Evolutionary conservation across 1,139 yeast species (phyloP), one percentile per base, ranked within the genome.

Genomic region (Chernovozyma aurita): DNA sequence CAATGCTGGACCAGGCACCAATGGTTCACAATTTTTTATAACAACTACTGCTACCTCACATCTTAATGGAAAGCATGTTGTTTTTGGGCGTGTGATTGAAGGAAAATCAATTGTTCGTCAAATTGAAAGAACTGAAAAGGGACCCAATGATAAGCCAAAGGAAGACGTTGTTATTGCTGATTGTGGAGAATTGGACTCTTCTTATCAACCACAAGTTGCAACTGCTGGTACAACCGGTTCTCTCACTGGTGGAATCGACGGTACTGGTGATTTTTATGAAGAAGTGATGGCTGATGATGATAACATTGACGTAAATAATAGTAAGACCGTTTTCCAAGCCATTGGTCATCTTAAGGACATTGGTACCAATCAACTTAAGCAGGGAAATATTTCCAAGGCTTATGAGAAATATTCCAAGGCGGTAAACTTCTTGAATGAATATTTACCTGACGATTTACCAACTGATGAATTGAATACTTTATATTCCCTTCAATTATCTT

Each of bases 1-100:
- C 43, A 90, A 88, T 58, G 86, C 95, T 4, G 97, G 97, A 11
- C 90, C 95, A 38, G 80, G 84, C 58, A 90, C 97, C 43, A 92
- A 92, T 57, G 97, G 97, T 1, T 87, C 96, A 0, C 97, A 92
- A 59, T 90, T 88, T 54, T 92, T 92, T 59, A 81, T 92, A 51
- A 85, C 95, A 28, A 82, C 92, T n/a, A 86, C 76, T 4, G 77
- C 85, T 34, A 81, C 92, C 17, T 86, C 92, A 7, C 92, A 85
- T 57, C 72, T 90, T 49, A 92, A 92, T 57, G 95, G 94, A 32
- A 90, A 92, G 62, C 98, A 94, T 60, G 97, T 90, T 38, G 97
- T 92, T 7, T 94, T 92, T 58, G 99, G 99, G 43, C 78, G 83
- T 58, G 88, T 92, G 17, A 59, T 87, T 33, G 73, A 80, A 37